These are phyloP conservation scores for Parastagonospora nodorum DNA, from an alignment of 2,329 filamentous ascomycete genomes.

Conservation along the genomic window DNA sequence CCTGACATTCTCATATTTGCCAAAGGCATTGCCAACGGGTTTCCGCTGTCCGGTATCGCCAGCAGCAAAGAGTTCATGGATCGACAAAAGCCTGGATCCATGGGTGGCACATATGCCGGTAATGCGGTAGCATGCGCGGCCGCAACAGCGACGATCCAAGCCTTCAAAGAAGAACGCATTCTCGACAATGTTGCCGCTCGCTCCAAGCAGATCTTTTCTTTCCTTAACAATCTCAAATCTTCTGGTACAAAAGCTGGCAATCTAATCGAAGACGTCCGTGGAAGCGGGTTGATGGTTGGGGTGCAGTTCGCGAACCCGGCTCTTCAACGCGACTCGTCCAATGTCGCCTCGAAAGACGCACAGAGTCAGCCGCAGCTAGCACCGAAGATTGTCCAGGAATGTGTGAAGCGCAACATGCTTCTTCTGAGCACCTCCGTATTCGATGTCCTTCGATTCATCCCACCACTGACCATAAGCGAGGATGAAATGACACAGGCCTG, in stretches of 20 bases:
- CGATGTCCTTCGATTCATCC: conserved; percentile 36
- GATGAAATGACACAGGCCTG: conserved; percentile 30
- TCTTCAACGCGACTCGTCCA: conserved; percentile 25
- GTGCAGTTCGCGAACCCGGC: conserved; percentile 29
- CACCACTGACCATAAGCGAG: conserved; percentile 34
- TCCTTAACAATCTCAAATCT: conserved; percentile 27
- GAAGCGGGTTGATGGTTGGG: conserved; percentile 34
- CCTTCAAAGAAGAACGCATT: conserved; percentile 33
- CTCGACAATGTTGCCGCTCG: conserved; percentile 34
- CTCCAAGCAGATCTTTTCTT: conserved; percentile 32
- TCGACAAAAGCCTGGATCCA: conserved; percentile 34
- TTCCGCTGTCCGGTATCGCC: conserved; percentile 35
- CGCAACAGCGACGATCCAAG: conserved; percentile 30
- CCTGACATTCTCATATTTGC: conserved; percentile 52
- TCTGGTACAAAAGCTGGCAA: conserved; percentile 32
- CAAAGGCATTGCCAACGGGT: conserved; percentile 39
- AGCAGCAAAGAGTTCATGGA: conserved; percentile 34
- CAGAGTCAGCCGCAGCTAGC: conserved; percentile 28
- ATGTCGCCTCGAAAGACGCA: conserved; percentile 18
- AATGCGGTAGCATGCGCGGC: conserved; percentile 37
- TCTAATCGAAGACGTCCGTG: conserved; percentile 35
- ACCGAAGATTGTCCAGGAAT: conserved; percentile 33
- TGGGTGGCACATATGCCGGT: conserved; percentile 38
- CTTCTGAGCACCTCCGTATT: conserved; percentile 38
- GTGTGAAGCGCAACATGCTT: conserved; percentile 36